Base-by-base conservation (phyloP, 768 basidiomycete genomes). In the Dictyophora rubrovolvata region DNA sequence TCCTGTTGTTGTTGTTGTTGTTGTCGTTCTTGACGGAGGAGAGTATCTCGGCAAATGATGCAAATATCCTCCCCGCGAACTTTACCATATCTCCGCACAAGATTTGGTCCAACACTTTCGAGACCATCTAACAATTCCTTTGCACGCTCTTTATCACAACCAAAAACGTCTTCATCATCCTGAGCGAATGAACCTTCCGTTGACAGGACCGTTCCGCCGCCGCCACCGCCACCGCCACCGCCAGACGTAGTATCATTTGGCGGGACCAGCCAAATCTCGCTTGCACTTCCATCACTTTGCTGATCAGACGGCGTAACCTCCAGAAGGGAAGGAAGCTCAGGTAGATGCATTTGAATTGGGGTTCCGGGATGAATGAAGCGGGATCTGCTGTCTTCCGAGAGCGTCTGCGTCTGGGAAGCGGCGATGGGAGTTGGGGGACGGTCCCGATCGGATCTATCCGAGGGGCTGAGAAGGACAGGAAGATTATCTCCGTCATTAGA, bases 31-130 rank as follows among this genome's bases (percentile, higher is more conserved):
- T 42, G 42, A 42, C 42, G 58, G n/a, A 60, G 22, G 22, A 60
- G 53, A 36, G 54, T 21, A 17, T 60, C 59, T 48, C 59, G 48
- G 18, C 59, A 60, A 21, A 60, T 48, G 21, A 54, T 50, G 35
- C 59, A 60, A 12, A 60, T 54, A 28, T 60, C 59, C 21, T 49
- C 56, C 4, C 59, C 59, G 18, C 54, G 22, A n/a, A 60, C 59
- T 20, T 48, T 48, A 16, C 54, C 47, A 50, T 60, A 60, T 33
- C 59, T 36, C 23, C 18, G 18, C 16, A 60, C 53, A n/a, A 60
- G 48, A 22, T 46, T 18, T 16, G 53, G 22, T 21, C 46, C 46
- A 12, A 60, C 54, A 16, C 12, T 47, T 36, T 60, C 59, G 6
- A 60, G 54, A n/a, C 59, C 59, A 17, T 46, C 54, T 28, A 60